Conservation (phyloP, 1,284 basidiomycete genomes). For the Grifola frondosa region DNA sequence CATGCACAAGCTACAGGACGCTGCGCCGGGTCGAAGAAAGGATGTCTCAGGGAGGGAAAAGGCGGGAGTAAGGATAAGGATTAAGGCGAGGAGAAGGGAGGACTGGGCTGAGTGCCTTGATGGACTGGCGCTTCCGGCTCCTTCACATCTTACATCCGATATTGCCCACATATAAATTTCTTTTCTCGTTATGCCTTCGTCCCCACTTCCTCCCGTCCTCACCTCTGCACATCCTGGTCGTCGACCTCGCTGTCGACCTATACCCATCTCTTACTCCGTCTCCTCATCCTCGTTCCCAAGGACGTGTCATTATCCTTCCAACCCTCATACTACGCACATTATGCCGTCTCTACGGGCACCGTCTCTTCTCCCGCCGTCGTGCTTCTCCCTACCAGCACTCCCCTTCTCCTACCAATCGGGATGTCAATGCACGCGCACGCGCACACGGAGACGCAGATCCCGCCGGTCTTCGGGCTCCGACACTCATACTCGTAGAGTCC, state of each 20-base stretch:
- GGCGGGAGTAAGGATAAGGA: neutral
- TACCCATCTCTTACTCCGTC: slow-evolving; percentile 5
- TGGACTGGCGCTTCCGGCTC: slow-evolving; percentile 11
- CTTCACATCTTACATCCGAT: slow-evolving; percentile 32
- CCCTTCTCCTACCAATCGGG: slow-evolving; percentile 34
- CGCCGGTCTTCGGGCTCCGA: slow-evolving; percentile 69
- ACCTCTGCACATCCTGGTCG: slow-evolving; percentile 23
- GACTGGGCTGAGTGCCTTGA: slow-evolving; percentile 9
- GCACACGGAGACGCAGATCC: slow-evolving; percentile 41
- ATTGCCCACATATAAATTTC: slow-evolving; percentile 32
- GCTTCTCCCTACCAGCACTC: slow-evolving; percentile 54
- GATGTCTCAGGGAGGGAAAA: neutral
- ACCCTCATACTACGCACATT: slow-evolving; percentile 31
- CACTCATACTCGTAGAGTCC: slow-evolving; percentile 59
- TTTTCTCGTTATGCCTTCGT: slow-evolving; percentile 10
- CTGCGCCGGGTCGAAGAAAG: neutral
- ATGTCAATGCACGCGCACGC: slow-evolving; percentile 29
- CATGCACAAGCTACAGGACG: neutral
- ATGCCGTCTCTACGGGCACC: slow-evolving; percentile 80
- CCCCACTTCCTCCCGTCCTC: slow-evolving; percentile 12
- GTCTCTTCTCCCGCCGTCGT: slow-evolving; percentile 62
- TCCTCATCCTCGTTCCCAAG: slow-evolving; percentile 33
- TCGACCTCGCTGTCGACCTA: slow-evolving; percentile 10
- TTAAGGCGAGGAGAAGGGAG: slow-evolving; percentile 2
- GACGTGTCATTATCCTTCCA: slow-evolving; percentile 62